phyloP scores from a whole-genome alignment of 2,329 filamentous ascomycete species.

The Karstenula rhodostoma region DNA sequence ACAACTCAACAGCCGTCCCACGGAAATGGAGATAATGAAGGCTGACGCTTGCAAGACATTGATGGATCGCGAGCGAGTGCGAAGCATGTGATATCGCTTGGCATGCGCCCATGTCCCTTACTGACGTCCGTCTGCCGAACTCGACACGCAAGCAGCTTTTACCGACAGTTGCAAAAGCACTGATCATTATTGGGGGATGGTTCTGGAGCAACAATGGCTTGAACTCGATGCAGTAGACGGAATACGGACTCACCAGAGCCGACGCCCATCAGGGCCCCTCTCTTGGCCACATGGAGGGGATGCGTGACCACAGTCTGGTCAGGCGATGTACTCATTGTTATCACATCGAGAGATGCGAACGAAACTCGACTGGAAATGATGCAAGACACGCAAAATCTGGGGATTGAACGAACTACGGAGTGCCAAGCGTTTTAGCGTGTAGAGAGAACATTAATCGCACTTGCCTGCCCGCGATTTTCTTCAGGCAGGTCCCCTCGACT shows the following conservation, averaged over 20 bases:
- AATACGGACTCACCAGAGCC: conserved; percentile 38
- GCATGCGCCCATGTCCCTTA: not conserved
- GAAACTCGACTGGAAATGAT: not conserved
- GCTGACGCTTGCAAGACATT: no score
- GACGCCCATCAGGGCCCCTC: conserved; percentile 37
- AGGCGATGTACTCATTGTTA: conserved; percentile 32
- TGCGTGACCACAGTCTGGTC: conserved; percentile 36
- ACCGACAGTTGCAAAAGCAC: not conserved
- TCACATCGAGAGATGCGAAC: conserved; percentile 27
- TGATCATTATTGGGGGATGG: not conserved
- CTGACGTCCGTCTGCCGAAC: not conserved
- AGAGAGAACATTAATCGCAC: conserved; percentile 21
- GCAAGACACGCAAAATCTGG: conserved; percentile 2
- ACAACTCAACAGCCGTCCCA: not conserved
- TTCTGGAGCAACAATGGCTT: not conserved
- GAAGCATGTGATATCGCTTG: conserved; percentile 8
- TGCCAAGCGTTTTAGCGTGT: conserved; percentile 9
- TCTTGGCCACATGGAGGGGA: conserved; percentile 36
- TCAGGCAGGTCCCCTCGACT: conserved; percentile 25
- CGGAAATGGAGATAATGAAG: not conserved
- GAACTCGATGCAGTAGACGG: not conserved
- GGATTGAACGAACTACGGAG: not conserved
- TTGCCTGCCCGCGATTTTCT: conserved; percentile 36
- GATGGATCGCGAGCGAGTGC: not conserved
- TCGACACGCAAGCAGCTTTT: not conserved